phyloP scores from a whole-genome alignment of 2,329 filamentous ascomycete species.

The Plenodomus tracheiphilus region DNA sequence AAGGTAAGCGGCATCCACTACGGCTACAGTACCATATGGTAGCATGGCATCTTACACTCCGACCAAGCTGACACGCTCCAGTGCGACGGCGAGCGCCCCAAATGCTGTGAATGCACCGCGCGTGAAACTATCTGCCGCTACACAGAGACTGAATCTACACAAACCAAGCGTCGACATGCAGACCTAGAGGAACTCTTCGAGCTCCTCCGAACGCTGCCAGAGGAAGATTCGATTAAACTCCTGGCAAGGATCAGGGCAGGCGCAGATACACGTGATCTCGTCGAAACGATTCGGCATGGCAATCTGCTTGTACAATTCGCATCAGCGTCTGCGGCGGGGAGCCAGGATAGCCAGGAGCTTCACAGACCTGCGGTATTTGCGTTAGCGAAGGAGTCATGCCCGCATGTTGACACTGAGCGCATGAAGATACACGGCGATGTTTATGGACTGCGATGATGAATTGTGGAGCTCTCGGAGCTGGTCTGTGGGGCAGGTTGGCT shows the following conservation, averaged over 20 bases:
- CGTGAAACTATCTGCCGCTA: constrained; percentile 17
- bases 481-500: neutral
- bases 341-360: neutral
- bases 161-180: constrained; percentile 17
- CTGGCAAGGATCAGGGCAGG: constrained; percentile 18
- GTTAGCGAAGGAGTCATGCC: neutral
- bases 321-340: neutral
- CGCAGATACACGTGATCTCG: constrained; percentile 14
- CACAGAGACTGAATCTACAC: constrained; percentile 16
- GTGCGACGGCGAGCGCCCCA: constrained; percentile 20
- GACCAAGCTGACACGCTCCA: neutral
- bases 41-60: neutral
- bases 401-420: neutral
- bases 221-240: constrained; percentile 12
- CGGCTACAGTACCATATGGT: too few relatives aligned
- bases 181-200: constrained; percentile 17
- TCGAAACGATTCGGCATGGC: constrained; percentile 19
- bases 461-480: neutral
- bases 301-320: constrained; percentile 19
- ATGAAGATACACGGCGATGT: too few relatives aligned
- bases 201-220: constrained; percentile 14
- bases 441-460: too few relatives aligned
- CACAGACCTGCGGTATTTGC: neutral
- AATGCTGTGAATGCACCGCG: constrained; percentile 18
- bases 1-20: constrained; percentile 13